Evolutionary conservation across 495 filamentous ascomycete species (phyloP).

Genomic region (Aspergillus mulundensis): DNA sequence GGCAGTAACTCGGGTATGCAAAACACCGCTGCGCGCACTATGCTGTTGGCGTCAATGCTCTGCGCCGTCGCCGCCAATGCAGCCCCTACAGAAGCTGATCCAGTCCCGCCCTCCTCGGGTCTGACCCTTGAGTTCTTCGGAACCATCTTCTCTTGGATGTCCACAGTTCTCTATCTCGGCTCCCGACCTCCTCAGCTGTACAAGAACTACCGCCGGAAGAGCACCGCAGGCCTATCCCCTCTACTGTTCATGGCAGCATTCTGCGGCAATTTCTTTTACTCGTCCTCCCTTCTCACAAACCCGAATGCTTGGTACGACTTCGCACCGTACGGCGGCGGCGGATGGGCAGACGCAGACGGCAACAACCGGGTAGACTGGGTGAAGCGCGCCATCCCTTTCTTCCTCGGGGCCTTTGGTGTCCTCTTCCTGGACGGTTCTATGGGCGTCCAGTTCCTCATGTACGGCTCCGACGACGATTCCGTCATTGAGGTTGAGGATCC

Average conservation of each 20-base stretch:
- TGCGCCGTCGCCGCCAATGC: slow-evolving; percentile 46
- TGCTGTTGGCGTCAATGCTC: slow-evolving; percentile 43
- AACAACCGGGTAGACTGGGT: slow-evolving; percentile 57
- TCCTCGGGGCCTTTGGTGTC: slow-evolving; percentile 67
- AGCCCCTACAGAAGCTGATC: slow-evolving; percentile 28
- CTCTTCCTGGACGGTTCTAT: slow-evolving; percentile 61
- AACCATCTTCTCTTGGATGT: slow-evolving; percentile 61
- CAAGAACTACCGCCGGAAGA: slow-evolving; percentile 63
- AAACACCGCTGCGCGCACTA: slow-evolving; percentile 37
- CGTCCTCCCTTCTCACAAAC: slow-evolving; percentile 60
- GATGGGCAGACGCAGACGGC: slow-evolving; percentile 61
- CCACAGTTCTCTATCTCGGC: slow-evolving; percentile 61
- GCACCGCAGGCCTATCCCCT: slow-evolving; percentile 66
- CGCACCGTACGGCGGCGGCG: slow-evolving; percentile 59
- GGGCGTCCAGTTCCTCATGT: slow-evolving; percentile 62
- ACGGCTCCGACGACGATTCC: slow-evolving; percentile 43
- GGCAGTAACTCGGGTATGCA: slow-evolving; percentile 28
- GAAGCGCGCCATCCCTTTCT: slow-evolving; percentile 59
- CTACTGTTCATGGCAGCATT: slow-evolving; percentile 69
- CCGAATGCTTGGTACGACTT: slow-evolving; percentile 63
- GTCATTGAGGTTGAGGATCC: slow-evolving; percentile 29
- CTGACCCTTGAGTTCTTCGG: slow-evolving; percentile 46
- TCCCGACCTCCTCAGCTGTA: slow-evolving; percentile 69
- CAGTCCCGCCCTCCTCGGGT: slow-evolving; percentile 18
- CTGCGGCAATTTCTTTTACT: slow-evolving; percentile 71